Evolutionary conservation across 176 grass and related monocot species (phyloP).

Genomic region (Cenchrus purpureus): DNA sequence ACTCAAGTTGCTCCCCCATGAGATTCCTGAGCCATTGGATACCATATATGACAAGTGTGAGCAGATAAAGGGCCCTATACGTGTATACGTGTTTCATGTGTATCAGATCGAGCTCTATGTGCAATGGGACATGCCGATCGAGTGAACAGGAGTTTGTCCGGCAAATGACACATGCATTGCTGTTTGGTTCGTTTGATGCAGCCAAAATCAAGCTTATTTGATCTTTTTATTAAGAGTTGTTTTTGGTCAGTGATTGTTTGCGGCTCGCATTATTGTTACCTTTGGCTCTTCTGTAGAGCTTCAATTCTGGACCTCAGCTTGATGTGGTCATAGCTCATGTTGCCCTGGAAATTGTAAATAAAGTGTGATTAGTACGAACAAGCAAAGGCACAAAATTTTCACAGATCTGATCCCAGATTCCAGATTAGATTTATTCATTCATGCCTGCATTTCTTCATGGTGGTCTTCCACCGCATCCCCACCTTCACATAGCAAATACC

Average conservation of each 20-base stretch:
- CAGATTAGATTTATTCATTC: neutral
- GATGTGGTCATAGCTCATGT: slow-evolving; percentile 34
- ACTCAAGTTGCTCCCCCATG: slow-evolving; percentile 70
- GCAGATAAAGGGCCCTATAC: neutral
- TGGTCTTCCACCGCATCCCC: slow-evolving; percentile 7
- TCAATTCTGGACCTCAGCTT: slow-evolving; percentile 45
- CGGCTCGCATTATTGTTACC: slow-evolving; percentile 35
- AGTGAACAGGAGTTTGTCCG: slow-evolving; percentile 25
- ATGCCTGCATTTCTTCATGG: slow-evolving; percentile 1
- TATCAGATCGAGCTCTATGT: too few species aligned
- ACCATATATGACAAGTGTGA: slow-evolving; percentile 13
- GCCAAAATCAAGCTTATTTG: neutral
- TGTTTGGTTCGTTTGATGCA: neutral
- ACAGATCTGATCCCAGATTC: neutral
- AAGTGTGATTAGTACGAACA: neutral
- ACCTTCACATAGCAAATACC: slow-evolving; percentile 21
- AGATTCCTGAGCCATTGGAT: slow-evolving; percentile 56
- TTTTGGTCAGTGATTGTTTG: neutral
- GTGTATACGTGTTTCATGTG: too few species aligned
- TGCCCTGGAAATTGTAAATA: slow-evolving; percentile 19
- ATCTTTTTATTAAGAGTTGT: neutral
- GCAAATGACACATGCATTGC: neutral
- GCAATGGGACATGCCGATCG: neutral
- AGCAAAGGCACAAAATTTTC: neutral
- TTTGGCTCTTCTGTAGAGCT: slow-evolving; percentile 53